Percentiles rank a stretch among this genome's conserved stretches.
Conservation (phyloP, 163 green algal genomes). For the Picocystis sp. region DNA sequence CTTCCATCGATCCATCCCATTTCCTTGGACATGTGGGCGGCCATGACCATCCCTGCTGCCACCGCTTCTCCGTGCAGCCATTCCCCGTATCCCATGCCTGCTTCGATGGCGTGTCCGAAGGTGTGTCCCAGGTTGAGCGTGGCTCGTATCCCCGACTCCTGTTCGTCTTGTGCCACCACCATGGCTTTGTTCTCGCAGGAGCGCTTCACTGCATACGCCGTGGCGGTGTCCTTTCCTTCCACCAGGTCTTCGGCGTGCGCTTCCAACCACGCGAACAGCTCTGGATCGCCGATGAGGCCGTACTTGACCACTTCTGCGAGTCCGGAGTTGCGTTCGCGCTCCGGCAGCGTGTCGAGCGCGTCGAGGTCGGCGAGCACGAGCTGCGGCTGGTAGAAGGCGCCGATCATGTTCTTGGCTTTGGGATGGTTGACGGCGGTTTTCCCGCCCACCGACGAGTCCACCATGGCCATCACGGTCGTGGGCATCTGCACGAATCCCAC, state of each 20-base stretch:
- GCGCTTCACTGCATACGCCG: slow-evolving; percentile 78
- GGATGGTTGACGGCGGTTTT: slow-evolving; percentile 99
- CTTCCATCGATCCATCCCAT: slow-evolving; percentile 60
- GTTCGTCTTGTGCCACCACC: slow-evolving; percentile 84
- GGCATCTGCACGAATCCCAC: slow-evolving; percentile 77
- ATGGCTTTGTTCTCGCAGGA: slow-evolving; percentile 88
- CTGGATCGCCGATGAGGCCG: slow-evolving; percentile 81
- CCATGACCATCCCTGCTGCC: slow-evolving; percentile 66
- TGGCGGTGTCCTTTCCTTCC: slow-evolving; percentile 42
- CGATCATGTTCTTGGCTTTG: slow-evolving; percentile 99
- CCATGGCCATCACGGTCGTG: slow-evolving; percentile 79
- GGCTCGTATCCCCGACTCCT: slow-evolving; percentile 78
- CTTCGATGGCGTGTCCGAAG: slow-evolving; percentile 92
- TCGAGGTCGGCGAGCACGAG: slow-evolving; percentile 65
- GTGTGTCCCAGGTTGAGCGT: slow-evolving; percentile 98
- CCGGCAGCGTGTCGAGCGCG: slow-evolving; percentile 52
- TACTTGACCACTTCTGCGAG: slow-evolving; percentile 98
- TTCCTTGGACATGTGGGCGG: slow-evolving; percentile 65
- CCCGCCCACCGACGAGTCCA: slow-evolving; percentile 93
- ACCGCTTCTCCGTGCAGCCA: slow-evolving; percentile 97
- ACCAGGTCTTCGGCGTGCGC: slow-evolving; percentile 60
- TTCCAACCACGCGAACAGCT: slow-evolving; percentile 92
- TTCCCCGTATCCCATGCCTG: slow-evolving; percentile 51
- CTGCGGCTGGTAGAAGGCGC: slow-evolving; percentile 89
- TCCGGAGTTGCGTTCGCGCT: slow-evolving; percentile 74